A percentile compares a stretch with the other conserved stretches of the same genome.
These are phyloP conservation scores for Polytrichum commune DNA, from an alignment of 225 moss, liverwort and hornwort species.

Conservation along the genomic window DNA sequence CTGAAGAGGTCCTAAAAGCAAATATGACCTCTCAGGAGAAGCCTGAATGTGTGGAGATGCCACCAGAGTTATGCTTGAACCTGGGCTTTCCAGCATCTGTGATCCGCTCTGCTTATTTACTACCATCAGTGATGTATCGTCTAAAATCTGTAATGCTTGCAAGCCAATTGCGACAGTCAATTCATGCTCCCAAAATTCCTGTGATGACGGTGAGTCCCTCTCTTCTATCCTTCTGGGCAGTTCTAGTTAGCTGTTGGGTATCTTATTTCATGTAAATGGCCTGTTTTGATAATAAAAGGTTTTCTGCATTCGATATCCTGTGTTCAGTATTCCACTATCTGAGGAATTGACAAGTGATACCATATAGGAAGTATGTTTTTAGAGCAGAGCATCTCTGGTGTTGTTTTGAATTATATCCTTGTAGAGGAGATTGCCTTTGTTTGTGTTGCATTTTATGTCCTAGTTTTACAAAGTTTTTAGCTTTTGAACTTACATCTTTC, in stretches of 20 bases:
- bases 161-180: conserved; percentile 59
- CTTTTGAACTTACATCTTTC: too few relatives aligned
- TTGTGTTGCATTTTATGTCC: too few relatives aligned
- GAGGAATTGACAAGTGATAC: too few relatives aligned
- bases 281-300: too few relatives aligned
- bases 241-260: not conserved
- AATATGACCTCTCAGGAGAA: not conserved
- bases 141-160: conserved; percentile 64
- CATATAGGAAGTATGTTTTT: too few relatives aligned
- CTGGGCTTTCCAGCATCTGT: conserved; percentile 65
- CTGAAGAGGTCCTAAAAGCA: not conserved
- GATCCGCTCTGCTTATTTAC: conserved; percentile 74
- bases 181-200: conserved; percentile 60
- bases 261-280: not conserved
- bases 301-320: too few relatives aligned
- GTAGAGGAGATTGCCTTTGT: too few relatives aligned
- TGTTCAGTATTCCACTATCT: too few relatives aligned
- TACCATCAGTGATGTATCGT: conserved; percentile 86
- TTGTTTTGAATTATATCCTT: too few relatives aligned
- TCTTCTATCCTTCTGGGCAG: not conserved
- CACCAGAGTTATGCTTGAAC: conserved; percentile 84
- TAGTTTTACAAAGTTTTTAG: too few relatives aligned
- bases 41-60: conserved; percentile 61
- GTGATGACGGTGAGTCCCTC: conserved; percentile 56
- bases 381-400: too few relatives aligned